Evolutionary conservation across 2,329 filamentous ascomycete genomes (phyloP).

Genomic region (Penicillium sp.): DNA sequence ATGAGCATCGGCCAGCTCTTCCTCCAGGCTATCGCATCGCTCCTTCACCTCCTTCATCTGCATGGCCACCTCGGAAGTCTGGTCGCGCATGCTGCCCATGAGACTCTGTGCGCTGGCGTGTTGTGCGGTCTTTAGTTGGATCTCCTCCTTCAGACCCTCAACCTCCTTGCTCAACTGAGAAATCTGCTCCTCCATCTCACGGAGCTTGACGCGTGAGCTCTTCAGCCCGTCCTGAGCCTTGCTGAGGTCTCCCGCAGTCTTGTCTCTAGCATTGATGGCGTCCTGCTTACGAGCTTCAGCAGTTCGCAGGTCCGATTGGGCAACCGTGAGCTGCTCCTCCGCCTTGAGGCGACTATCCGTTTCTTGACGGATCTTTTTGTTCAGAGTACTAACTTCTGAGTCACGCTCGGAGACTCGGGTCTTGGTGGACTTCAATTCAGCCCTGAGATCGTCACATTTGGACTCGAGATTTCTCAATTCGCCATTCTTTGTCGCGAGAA

Average conservation of each 20-base stretch:
- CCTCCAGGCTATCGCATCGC: slow-evolving; percentile 82
- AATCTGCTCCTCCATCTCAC: slow-evolving; percentile 74
- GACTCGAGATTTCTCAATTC: slow-evolving; percentile 78
- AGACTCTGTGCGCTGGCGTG: slow-evolving; percentile 82
- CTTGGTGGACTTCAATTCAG: slow-evolving; percentile 70
- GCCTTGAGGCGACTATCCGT: slow-evolving; percentile 69
- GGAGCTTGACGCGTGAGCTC: slow-evolving; percentile 58
- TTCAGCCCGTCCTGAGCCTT: slow-evolving; percentile 72
- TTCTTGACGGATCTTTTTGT: slow-evolving; percentile 76
- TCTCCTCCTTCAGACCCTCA: slow-evolving; percentile 71
- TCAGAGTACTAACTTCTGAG: slow-evolving; percentile 72
- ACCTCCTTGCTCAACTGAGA: slow-evolving; percentile 69
- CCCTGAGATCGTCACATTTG: slow-evolving; percentile 77
- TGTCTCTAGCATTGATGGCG: slow-evolving; percentile 71
- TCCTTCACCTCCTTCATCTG: slow-evolving; percentile 88
- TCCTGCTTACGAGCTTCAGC: slow-evolving; percentile 80
- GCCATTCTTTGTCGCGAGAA: slow-evolving; percentile 63
- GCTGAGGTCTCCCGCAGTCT: slow-evolving; percentile 68
- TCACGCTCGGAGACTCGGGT: slow-evolving; percentile 74
- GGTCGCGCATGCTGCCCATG: slow-evolving; percentile 89
- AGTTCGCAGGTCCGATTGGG: slow-evolving; percentile 75
- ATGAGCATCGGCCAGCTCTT: slow-evolving; percentile 88
- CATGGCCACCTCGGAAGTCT: slow-evolving; percentile 81
- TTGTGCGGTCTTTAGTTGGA: slow-evolving; percentile 80
- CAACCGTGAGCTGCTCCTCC: slow-evolving; percentile 75